Evolutionary conservation across 768 basidiomycete genomes (phyloP).

Genomic region (Pleurotus tuber-regium): DNA sequence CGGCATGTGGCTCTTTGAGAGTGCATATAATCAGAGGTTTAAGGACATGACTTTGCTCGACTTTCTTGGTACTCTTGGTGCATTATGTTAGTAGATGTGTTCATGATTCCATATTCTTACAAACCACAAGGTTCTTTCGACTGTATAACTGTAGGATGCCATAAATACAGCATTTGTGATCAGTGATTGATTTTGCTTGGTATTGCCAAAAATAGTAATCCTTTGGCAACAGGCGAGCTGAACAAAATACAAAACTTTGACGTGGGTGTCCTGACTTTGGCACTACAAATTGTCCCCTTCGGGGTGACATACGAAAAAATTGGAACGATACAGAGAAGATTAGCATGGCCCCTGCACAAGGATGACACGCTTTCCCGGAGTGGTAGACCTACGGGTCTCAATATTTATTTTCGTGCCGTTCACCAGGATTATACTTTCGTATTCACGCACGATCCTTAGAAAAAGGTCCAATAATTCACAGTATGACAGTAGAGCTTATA

Average conservation of each 20-base stretch:
- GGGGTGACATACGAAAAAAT: conserved; percentile 97
- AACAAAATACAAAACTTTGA: neutral
- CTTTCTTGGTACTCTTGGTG: too few species aligned
- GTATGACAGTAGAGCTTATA: neutral
- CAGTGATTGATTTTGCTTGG: neutral
- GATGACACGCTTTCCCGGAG: conserved; percentile 99
- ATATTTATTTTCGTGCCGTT: conserved; percentile 59
- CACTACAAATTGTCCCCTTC: conserved; percentile 80
- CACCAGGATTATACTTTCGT: too few species aligned
- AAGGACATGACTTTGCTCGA: too few species aligned
- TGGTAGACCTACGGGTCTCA: conserved; percentile 68
- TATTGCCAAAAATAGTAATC: neutral
- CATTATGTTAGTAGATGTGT: too few species aligned
- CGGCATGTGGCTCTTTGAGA: too few species aligned
- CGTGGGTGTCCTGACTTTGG: too few species aligned
- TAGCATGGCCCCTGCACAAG: conserved; percentile 99
- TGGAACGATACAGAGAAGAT: conserved; percentile 99
- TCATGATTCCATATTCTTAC: too few species aligned
- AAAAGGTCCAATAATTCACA: too few species aligned
- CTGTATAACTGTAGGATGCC: too few species aligned
- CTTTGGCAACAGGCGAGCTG: neutral
- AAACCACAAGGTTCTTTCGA: too few species aligned
- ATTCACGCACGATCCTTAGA: too few species aligned
- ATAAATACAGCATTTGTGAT: neutral
- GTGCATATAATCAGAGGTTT: too few species aligned